Evolutionary conservation across 495 filamentous ascomycete genomes (phyloP).

Genomic region (Podospora australis): DNA sequence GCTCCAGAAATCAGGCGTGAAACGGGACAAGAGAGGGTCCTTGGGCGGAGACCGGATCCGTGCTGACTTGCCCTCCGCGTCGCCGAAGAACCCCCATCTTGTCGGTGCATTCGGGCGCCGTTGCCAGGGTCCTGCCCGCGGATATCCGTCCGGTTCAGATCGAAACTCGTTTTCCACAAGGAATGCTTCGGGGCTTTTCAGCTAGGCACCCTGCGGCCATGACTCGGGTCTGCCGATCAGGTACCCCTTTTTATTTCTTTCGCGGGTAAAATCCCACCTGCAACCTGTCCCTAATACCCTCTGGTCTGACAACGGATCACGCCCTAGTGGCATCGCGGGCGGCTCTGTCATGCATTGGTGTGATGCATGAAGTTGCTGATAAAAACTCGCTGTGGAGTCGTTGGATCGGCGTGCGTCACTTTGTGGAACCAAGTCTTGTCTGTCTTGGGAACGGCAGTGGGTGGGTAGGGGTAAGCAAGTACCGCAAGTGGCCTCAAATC

Average conservation of each 20-base stretch:
- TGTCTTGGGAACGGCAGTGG: neutral
- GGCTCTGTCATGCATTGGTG: conserved; percentile 1
- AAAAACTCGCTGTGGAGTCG: conserved; percentile 4
- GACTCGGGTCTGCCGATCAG: conserved; percentile 4
- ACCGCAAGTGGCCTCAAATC: neutral
- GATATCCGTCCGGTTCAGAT: neutral
- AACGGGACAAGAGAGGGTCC: neutral
- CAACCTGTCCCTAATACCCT: no score
- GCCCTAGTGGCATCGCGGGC: neutral
- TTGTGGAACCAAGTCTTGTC: conserved; percentile 11
- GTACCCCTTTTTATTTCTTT: neutral
- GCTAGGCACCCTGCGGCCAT: neutral
- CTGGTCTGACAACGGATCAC: no score
- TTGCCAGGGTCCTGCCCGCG: neutral
- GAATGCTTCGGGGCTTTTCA: no score
- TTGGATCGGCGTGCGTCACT: conserved; percentile 14
- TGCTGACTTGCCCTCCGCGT: conserved; percentile 6
- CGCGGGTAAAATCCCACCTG: no score
- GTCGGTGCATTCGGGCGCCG: neutral
- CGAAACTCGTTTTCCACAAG: neutral
- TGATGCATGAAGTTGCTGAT: neutral
- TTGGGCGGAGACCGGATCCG: conserved; percentile 3
- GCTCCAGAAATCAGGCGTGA: conserved; percentile 3
- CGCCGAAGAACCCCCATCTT: neutral
- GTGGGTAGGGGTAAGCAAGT: neutral